A percentile compares a stretch with the other conserved stretches of the same genome.
phyloP scores from a whole-genome alignment of 495 filamentous ascomycete genomes.

The Extremus antarcticus region DNA sequence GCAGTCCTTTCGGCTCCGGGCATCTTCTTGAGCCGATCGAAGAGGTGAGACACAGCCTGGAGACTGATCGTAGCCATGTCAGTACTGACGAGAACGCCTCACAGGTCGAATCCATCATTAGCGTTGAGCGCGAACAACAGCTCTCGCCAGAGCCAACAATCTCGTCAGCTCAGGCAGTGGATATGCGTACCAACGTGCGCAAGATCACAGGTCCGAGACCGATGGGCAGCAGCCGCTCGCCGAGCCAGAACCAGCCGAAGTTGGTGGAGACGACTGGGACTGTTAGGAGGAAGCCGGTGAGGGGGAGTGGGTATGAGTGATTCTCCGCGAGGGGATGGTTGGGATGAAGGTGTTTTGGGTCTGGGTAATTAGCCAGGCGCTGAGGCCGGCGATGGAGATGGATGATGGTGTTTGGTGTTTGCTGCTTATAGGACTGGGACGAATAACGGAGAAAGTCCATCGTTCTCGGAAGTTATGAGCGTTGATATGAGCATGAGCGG shows the following conservation, averaged over 20 bases:
- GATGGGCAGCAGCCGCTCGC: constrained; percentile 25
- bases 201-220: constrained; percentile 33
- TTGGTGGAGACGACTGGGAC: constrained; percentile 18
- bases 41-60: constrained; percentile 29
- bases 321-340: too few species aligned
- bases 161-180: constrained; percentile 10
- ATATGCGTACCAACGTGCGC: constrained; percentile 22
- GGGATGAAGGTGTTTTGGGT: too few species aligned
- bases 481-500: too few species aligned
- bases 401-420: too few species aligned
- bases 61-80: too few species aligned
- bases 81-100: too few species aligned
- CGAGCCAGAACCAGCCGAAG: constrained; percentile 1
- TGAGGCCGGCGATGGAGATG: too few species aligned
- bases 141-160: constrained; percentile 19
- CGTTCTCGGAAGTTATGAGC: too few species aligned
- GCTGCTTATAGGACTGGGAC: too few species aligned
- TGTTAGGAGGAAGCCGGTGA: constrained; percentile 22
- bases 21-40: constrained; percentile 30
- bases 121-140: not conserved
- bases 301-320: not conserved
- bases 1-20: constrained; percentile 19
- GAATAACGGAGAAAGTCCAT: too few species aligned
- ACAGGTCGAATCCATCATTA: constrained; percentile 3
- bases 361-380: too few species aligned